phyloP scores from a whole-genome alignment of 2,329 filamentous ascomycete genomes.

The Colletotrichum sidae region DNA sequence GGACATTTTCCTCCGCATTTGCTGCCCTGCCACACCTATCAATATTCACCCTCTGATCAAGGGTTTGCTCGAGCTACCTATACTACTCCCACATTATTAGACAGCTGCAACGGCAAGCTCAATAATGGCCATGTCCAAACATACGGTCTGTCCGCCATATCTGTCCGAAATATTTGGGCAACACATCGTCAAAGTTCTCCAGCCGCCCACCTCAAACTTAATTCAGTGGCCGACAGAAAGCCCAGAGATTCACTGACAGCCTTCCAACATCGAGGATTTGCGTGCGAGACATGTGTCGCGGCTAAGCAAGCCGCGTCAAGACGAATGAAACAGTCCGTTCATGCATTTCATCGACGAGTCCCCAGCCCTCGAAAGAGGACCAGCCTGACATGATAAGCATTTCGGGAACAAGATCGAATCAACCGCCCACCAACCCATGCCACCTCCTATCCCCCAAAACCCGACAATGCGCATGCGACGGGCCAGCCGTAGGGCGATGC shows the following conservation, averaged over 20 bases:
- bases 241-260: no score
- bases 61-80: constrained; percentile 12
- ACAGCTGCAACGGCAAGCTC: no score
- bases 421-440: neutral
- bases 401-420: constrained; percentile 4
- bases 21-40: neutral
- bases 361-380: neutral
- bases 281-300: constrained; percentile 8
- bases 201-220: constrained; percentile 1
- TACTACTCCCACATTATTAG: no score
- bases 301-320: constrained; percentile 24
- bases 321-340: constrained; percentile 25
- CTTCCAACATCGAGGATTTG: no score
- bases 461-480: neutral
- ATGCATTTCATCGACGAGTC: constrained; percentile 12
- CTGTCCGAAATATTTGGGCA: no score
- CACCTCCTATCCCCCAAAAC: neutral
- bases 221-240: neutral
- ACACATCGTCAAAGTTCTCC: no score
- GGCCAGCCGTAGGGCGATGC: neutral
- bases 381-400: constrained; percentile 23
- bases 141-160: no score
- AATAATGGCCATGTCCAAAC: no score
- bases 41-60: neutral
- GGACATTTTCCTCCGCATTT: neutral